These are phyloP conservation scores for Chytriomyces sp. DNA, from an alignment of 192 early-diverging fungal genomes.

Conservation along the genomic window DNA sequence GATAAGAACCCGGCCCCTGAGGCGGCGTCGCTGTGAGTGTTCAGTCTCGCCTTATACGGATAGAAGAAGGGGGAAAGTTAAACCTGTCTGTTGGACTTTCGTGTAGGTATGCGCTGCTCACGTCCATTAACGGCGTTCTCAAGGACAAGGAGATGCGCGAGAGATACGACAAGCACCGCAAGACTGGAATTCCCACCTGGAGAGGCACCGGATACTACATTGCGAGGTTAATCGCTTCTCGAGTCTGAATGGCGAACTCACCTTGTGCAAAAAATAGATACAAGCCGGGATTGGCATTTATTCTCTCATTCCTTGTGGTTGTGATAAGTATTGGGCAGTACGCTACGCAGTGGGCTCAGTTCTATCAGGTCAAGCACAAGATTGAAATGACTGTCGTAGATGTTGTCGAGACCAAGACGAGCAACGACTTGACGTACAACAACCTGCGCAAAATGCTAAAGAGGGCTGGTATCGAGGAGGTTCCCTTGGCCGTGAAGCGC, in stretches of 20 bases:
- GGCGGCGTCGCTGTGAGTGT: conserved; percentile 20
- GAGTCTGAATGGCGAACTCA: neutral
- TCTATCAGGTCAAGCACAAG: conserved; percentile 38
- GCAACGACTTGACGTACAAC: conserved; percentile 19
- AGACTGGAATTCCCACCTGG: conserved; percentile 50
- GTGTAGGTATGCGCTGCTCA: conserved; percentile 49
- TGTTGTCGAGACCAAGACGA: conserved; percentile 1
- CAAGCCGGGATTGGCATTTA: conserved; percentile 43
- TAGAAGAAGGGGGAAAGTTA: no score
- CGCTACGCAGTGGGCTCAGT: conserved; percentile 37
- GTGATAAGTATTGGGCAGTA: conserved; percentile 46
- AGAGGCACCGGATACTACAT: conserved; percentile 44
- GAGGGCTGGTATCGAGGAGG: conserved; percentile 26
- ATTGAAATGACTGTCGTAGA: conserved; percentile 7
- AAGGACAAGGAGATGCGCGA: conserved; percentile 44
- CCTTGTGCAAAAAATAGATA: conserved; percentile 32
- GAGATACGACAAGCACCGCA: conserved; percentile 51
- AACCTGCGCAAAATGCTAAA: conserved; percentile 33
- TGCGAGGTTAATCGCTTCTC: conserved; percentile 12
- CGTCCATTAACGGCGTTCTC: conserved; percentile 42
- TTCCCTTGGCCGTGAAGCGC: conserved; percentile 25
- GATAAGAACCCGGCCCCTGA: conserved; percentile 52
- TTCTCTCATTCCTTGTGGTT: conserved; percentile 37
- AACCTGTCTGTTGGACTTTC: no score
- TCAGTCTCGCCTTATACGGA: neutral